A percentile compares a stretch with the other conserved stretches of the same genome.
These are phyloP conservation scores for Phyllosticta citriasiana DNA, from an alignment of 2,329 filamentous ascomycete genomes.

Conservation along the genomic window DNA sequence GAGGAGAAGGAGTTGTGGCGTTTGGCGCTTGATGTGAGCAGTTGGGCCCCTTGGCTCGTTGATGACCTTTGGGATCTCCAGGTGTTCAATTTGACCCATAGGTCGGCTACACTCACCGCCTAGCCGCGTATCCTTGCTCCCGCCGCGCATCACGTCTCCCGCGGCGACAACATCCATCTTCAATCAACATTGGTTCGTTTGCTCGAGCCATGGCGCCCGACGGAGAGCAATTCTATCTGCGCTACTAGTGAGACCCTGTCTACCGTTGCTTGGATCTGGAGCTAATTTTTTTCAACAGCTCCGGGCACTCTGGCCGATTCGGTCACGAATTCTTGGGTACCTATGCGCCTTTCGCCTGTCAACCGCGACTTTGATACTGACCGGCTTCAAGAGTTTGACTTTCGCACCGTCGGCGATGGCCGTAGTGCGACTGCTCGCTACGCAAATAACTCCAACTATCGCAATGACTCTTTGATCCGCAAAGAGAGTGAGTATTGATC, in stretches of 20 bases:
- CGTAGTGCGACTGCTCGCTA: constrained; percentile 90
- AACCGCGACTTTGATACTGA: too few species aligned
- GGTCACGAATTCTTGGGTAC: constrained; percentile 95
- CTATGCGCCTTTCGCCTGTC: background rate
- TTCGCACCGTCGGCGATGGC: constrained; percentile 83
- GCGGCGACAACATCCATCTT: constrained; percentile 5
- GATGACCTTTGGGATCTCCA: constrained; percentile 9
- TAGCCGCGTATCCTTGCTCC: constrained; percentile 4
- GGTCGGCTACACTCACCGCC: constrained; percentile 9
- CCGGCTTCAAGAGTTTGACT: constrained; percentile 71
- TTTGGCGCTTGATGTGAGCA: constrained; percentile 4
- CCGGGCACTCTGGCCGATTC: constrained; percentile 92
- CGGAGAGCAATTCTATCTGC: constrained; percentile 84
- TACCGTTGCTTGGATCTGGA: constrained; percentile 20
- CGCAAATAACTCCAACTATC: constrained; percentile 98
- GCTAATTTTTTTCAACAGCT: constrained; percentile 49
- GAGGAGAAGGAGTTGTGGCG: constrained; percentile 7
- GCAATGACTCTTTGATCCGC: constrained; percentile 94
- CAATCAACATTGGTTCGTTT: constrained; percentile 16
- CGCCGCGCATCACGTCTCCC: constrained; percentile 6
- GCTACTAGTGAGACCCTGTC: constrained; percentile 73
- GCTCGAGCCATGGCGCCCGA: constrained; percentile 47
- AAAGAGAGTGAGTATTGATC: constrained; percentile 82
- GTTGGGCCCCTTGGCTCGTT: constrained; percentile 10
- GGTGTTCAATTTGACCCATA: constrained; percentile 11